A percentile compares a stretch with the other conserved stretches of the same genome.
Conservation (phyloP, 2,329 filamentous ascomycete species). For the Phyllosticta citribraziliensis region DNA sequence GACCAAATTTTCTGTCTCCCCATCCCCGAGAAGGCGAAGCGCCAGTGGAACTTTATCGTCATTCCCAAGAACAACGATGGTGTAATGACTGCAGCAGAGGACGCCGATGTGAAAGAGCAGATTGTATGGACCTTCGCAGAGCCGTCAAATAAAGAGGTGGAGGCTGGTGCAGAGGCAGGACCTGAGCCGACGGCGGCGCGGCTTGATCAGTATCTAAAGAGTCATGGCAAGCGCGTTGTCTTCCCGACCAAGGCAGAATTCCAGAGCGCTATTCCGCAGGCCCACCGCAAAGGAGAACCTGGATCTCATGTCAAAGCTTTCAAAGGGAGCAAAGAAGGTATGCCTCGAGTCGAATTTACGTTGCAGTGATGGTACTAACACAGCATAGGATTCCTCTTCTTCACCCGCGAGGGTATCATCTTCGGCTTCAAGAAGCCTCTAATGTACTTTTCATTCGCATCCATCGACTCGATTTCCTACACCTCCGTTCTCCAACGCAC, state of each 20-base stretch:
- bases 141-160: conserved; percentile 34
- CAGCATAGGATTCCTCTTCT: conserved; percentile 49
- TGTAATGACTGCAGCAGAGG: conserved; percentile 35
- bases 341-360: conserved; percentile 8
- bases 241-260: conserved; percentile 49
- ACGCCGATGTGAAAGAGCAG: conserved; percentile 36
- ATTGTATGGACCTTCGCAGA: conserved; percentile 53
- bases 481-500: conserved; percentile 55
- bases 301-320: conserved; percentile 56
- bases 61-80: conserved; percentile 44
- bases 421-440: conserved; percentile 59
- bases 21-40: conserved; percentile 54
- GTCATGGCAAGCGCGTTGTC: conserved; percentile 38
- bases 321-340: conserved; percentile 56
- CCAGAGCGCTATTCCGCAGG: conserved; percentile 48
- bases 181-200: conserved; percentile 38
- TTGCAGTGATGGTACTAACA: background rate
- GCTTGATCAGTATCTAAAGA: conserved; percentile 32
- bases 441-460: conserved; percentile 50
- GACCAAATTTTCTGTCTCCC: conserved; percentile 52
- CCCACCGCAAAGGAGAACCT: conserved; percentile 52
- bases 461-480: conserved; percentile 51
- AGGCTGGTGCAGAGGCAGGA: conserved; percentile 34
- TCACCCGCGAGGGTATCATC: conserved; percentile 50
- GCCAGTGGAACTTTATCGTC: conserved; percentile 53